These are phyloP conservation scores for Mesotaenium endlicherianum DNA, from an alignment of 139 green algal species.

Conservation along the genomic window DNA sequence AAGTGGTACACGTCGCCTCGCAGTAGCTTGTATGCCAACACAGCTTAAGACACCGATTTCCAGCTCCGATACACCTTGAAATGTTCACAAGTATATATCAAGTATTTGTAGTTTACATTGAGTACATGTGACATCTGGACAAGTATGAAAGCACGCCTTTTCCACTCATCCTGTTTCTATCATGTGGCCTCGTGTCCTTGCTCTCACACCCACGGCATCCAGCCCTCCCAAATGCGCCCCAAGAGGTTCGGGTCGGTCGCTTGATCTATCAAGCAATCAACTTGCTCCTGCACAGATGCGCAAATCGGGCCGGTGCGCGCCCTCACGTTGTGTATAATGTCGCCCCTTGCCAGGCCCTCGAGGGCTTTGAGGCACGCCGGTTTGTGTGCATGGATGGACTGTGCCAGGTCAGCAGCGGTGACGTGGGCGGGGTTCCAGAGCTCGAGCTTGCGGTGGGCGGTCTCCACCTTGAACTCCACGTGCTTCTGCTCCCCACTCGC, in stretches of 20 bases:
- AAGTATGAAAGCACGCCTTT: no score
- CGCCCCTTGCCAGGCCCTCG: not conserved
- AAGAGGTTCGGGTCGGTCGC: slow-evolving; percentile 65
- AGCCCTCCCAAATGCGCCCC: slow-evolving; percentile 60
- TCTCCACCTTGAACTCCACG: slow-evolving; percentile 55
- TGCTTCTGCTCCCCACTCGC: slow-evolving; percentile 29
- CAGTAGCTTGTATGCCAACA: no score
- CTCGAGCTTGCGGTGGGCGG: slow-evolving; percentile 56
- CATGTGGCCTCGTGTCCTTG: no score
- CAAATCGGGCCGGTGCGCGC: no score
- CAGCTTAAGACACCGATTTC: no score
- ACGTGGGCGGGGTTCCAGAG: slow-evolving; percentile 61
- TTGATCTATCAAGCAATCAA: slow-evolving; percentile 64
- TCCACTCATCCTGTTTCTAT: no score
- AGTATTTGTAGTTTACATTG: no score
- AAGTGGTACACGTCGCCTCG: no score
- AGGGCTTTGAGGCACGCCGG: not conserved
- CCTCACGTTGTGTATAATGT: no score
- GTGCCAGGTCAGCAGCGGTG: slow-evolving; percentile 53
- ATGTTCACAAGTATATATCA: no score
- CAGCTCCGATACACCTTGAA: no score
- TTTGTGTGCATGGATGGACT: not conserved
- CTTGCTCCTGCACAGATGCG: slow-evolving; percentile 59
- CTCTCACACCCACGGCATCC: slow-evolving; percentile 65
- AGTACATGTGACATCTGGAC: no score